phyloP scores from a whole-genome alignment of 441 rosid species.

The Populus tomentosa region DNA sequence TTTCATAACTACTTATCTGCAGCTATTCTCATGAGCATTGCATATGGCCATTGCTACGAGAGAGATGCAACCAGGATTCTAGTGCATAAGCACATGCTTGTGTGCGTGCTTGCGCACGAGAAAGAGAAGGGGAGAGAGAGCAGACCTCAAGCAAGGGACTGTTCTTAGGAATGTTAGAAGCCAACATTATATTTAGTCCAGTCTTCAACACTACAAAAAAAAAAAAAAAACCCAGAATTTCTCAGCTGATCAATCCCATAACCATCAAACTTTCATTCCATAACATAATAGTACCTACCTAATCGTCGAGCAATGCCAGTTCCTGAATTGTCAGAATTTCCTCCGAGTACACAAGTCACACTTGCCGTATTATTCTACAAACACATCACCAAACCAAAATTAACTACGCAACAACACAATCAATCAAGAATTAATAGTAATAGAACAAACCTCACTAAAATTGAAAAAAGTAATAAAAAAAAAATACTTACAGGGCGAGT shows the following conservation, averaged over 20 bases:
- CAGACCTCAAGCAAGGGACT: conserved; percentile 76
- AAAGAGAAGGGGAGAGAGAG: background rate
- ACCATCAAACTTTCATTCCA: background rate
- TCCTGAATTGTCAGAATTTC: conserved; percentile 82
- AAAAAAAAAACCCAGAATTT: background rate
- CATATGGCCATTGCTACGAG: background rate
- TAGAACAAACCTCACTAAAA: background rate
- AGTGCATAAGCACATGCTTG: background rate
- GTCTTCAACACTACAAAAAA: conserved; percentile 62
- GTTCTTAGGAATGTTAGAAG: conserved; percentile 85
- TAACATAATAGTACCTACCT: conserved; percentile 33
- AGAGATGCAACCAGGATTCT: background rate
- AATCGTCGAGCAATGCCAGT: conserved; percentile 81
- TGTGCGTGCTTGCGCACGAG: background rate
- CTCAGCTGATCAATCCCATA: background rate
- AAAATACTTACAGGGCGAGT: conserved; percentile 54
- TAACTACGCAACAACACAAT: background rate
- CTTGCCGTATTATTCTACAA: conserved; percentile 58
- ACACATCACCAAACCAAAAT: conserved; percentile 5
- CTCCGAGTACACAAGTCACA: conserved; percentile 72
- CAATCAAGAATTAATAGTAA: background rate
- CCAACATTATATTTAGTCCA: conserved; percentile 66
- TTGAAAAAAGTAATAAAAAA: background rate
- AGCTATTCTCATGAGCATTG: background rate
- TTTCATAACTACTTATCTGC: background rate